A percentile compares a stretch with the other conserved stretches of the same genome.
Evolutionary conservation across 108 stramenopile species (phyloP).

Genomic region (Nitzschia sp.): DNA sequence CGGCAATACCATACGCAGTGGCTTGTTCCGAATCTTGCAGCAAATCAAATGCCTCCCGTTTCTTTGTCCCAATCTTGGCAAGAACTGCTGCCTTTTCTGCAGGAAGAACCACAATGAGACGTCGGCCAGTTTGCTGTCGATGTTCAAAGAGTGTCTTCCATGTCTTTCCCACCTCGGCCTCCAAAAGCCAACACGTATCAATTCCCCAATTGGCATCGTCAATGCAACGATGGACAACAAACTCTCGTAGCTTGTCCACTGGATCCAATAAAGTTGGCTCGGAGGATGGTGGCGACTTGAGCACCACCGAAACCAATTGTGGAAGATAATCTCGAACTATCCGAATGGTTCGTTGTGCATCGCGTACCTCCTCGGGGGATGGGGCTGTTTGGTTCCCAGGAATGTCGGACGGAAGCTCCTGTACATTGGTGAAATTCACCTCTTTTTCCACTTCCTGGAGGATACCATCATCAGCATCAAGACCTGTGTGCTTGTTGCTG

Average conservation of each 20-base stretch:
- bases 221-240: constrained; percentile 63
- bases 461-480: constrained; percentile 43
- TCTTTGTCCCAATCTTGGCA: constrained; percentile 76
- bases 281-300: constrained; percentile 71
- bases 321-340: constrained; percentile 72
- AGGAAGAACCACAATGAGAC: constrained; percentile 79
- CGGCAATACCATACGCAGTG: constrained; percentile 74
- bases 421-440: not conserved
- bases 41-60: constrained; percentile 79
- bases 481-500: constrained; percentile 9
- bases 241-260: constrained; percentile 61
- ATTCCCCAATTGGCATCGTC: constrained; percentile 80
- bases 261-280: constrained; percentile 63
- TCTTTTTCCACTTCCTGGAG: constrained; percentile 25
- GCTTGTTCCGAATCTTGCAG: constrained; percentile 86
- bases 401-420: not conserved
- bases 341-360: constrained; percentile 39
- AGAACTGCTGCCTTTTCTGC: constrained; percentile 80
- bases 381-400: not conserved
- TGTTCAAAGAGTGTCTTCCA: constrained; percentile 89
- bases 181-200: constrained; percentile 84
- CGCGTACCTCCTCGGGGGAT: constrained; percentile 26
- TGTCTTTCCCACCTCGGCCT: constrained; percentile 86
- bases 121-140: constrained; percentile 75
- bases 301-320: constrained; percentile 77